These are phyloP conservation scores for Pseudogymnoascus sp. DNA, from an alignment of 2,329 filamentous ascomycete species.

Conservation along the genomic window DNA sequence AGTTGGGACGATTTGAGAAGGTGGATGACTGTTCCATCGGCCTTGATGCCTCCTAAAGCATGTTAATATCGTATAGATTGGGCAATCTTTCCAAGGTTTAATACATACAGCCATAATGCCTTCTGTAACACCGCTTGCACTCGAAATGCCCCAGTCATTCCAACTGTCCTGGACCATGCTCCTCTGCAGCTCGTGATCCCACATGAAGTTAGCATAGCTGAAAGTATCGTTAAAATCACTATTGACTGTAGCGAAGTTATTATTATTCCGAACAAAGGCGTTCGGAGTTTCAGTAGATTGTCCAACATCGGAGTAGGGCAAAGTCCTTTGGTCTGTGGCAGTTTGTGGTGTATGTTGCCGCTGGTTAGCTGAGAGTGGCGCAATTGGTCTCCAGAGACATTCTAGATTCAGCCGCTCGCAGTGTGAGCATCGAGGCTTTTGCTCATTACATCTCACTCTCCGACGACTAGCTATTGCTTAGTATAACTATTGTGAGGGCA, in stretches of 20 bases:
- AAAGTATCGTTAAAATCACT: constrained; percentile 32
- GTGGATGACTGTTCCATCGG: not conserved
- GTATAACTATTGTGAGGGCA: not conserved
- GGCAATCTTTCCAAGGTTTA: not conserved
- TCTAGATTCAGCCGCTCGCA: constrained; percentile 48
- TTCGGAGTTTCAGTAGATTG: not conserved
- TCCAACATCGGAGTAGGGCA: not conserved
- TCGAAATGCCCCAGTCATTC: constrained; percentile 12
- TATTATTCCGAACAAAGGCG: constrained; percentile 3
- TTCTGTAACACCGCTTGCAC: not conserved
- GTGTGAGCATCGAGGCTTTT: constrained; percentile 45
- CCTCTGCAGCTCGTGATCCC: constrained; percentile 35
- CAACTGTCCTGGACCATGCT: constrained; percentile 23
- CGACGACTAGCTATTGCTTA: constrained; percentile 33
- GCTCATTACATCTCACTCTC: constrained; percentile 50
- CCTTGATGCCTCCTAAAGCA: constrained; percentile 16
- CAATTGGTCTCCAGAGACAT: constrained; percentile 41
- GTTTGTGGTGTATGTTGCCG: constrained; percentile 15
- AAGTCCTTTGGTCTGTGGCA: not conserved
- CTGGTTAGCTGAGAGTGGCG: constrained; percentile 1
- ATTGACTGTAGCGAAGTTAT: constrained; percentile 28
- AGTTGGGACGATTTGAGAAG: not conserved
- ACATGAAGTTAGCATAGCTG: constrained; percentile 44
- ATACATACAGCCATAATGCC: not conserved
- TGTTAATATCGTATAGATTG: not conserved